phyloP scores from a whole-genome alignment of 331 rosid genomes.

The Malus hybrid region DNA sequence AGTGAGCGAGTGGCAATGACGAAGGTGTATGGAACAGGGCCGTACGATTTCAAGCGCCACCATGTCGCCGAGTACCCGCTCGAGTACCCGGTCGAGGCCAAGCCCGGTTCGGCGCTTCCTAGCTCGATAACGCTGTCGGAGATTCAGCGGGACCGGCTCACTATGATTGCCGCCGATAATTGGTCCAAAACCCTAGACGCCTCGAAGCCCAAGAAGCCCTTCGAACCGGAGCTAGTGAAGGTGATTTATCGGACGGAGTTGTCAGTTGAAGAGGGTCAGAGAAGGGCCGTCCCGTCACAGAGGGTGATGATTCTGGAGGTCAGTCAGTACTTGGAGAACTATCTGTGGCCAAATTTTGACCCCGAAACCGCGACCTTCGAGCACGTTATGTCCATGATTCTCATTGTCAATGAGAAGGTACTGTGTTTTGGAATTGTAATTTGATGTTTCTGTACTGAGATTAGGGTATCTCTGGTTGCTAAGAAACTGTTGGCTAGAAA shows the following conservation, averaged over 20 bases:
- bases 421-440: neutral
- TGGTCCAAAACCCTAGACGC: slow-evolving; percentile 53
- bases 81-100: slow-evolving; percentile 43
- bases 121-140: slow-evolving; percentile 70
- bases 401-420: slow-evolving; percentile 96
- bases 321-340: slow-evolving; percentile 89
- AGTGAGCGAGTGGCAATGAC: slow-evolving; percentile 34
- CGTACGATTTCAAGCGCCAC: slow-evolving; percentile 85
- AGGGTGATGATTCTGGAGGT: slow-evolving; percentile 95
- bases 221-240: slow-evolving; percentile 59
- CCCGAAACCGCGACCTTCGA: slow-evolving; percentile 63
- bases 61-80: slow-evolving; percentile 87
- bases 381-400: slow-evolving; percentile 89
- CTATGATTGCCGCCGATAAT: slow-evolving; percentile 69
- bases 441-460: neutral
- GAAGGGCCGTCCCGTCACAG: slow-evolving; percentile 79
- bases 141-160: slow-evolving; percentile 86
- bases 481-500: neutral
- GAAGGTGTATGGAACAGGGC: slow-evolving; percentile 78
- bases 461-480: neutral
- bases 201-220: slow-evolving; percentile 27
- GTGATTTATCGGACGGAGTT: slow-evolving; percentile 72
- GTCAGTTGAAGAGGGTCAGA: slow-evolving; percentile 50
- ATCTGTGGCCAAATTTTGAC: slow-evolving; percentile 78
- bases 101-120: slow-evolving; percentile 46